Percentiles rank a stretch among this genome's conserved stretches.
phyloP scores from a whole-genome alignment of 108 stramenopile species.

The Phaeodactylum tricornutum region DNA sequence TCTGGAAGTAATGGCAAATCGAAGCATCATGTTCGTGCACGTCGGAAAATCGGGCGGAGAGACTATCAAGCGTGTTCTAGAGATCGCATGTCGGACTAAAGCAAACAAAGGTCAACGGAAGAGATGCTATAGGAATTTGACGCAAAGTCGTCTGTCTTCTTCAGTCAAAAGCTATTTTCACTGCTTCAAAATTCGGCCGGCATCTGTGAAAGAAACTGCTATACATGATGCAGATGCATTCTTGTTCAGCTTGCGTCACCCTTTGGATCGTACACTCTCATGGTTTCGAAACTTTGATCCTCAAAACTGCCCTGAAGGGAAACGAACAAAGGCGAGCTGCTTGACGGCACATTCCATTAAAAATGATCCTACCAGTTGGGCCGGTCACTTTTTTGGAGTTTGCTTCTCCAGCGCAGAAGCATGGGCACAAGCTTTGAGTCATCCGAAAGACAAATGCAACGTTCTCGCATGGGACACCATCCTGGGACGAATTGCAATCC shows the following conservation, averaged over 20 bases:
- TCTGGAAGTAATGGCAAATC: not conserved
- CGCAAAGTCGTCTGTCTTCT: slow-evolving; percentile 6
- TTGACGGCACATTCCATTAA: slow-evolving; percentile 6
- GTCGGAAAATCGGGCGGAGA: slow-evolving; percentile 27
- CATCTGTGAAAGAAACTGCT: not conserved
- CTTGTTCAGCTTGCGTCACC: slow-evolving; percentile 18
- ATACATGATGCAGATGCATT: slow-evolving; percentile 1
- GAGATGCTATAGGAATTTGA: slow-evolving; percentile 10
- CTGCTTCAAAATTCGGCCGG: slow-evolving; percentile 5
- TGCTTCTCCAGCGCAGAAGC: slow-evolving; percentile 21
- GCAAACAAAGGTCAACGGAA: slow-evolving; percentile 1
- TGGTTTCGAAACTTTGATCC: slow-evolving; percentile 32
- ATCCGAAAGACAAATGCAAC: not conserved
- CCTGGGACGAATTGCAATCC: not conserved
- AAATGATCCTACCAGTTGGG: slow-evolving; percentile 9
- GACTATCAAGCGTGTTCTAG: slow-evolving; percentile 23
- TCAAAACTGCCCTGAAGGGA: slow-evolving; percentile 7
- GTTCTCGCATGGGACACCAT: not conserved
- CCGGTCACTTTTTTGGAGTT: slow-evolving; percentile 12
- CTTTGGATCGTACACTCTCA: slow-evolving; percentile 15
- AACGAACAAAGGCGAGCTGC: slow-evolving; percentile 10
- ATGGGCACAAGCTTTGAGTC: slow-evolving; percentile 1
- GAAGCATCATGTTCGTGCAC: slow-evolving; percentile 22
- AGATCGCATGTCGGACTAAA: slow-evolving; percentile 12
- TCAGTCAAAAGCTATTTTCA: slow-evolving; percentile 11